Evolutionary conservation across 805 yeast species (phyloP), one percentile per base, ranked within the genome.

Genomic region (Ogataea angusta): DNA sequence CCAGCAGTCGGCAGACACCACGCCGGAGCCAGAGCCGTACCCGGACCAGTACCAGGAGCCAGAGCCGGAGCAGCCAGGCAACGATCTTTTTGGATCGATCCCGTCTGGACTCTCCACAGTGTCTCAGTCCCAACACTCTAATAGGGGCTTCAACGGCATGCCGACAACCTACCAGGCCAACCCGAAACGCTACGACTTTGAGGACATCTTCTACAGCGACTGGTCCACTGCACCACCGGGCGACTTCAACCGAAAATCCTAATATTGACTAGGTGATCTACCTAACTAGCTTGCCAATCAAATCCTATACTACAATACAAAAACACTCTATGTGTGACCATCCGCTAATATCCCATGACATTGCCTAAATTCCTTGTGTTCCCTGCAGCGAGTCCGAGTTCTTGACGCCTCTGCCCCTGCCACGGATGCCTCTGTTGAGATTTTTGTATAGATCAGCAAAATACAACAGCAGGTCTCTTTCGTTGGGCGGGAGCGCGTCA

Each of bases 361-460:
- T 12, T 18, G 15, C 26, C 26, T 31, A 7, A 22, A 21, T 21
- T 10, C 19, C 25, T 14, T 38, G 18, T 10, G 31, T 21, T 16
- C 23, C 21, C 21, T 19, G n/a, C 24, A 17, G 32, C 16, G 42
- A 27, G 5, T 38, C 42, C 18, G 42, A 34, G 34, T 43, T 37
- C 30, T 43, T 46, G 18, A 43, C 34, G 7, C 54, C 45, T 29
- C 78, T 85, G 5, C 97, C 97, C 44, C 97, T 75, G 19, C 97
- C 97, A 52, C 86, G 80, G 46, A 90, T 90, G 14, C 97, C 97
- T 55, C 87, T 78, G 57, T 90, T 90, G 32, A 93, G 78, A 60
- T 90, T 88, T 62, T 87, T 87, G 66, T 91, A 90, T 42, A 90
- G 70, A 28, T 78, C 75, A 30, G 89, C 80, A 63, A 90, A 87